Evolutionary conservation across 208 protist species (phyloP).

Genomic region (Leishmania major): DNA sequence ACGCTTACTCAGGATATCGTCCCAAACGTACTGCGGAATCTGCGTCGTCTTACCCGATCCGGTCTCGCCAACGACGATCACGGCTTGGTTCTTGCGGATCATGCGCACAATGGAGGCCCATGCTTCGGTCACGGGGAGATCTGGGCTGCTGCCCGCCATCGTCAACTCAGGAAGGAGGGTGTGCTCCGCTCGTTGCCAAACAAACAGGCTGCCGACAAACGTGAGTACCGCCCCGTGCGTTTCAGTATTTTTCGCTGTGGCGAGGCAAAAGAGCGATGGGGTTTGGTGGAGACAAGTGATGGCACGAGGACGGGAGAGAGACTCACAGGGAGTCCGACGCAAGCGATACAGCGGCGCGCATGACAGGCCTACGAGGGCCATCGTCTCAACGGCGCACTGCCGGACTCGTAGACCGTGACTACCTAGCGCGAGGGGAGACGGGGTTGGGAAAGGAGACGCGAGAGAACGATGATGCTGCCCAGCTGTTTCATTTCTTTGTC

Average conservation of each 20-base stretch:
- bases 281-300: neutral
- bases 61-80: conserved; percentile 94
- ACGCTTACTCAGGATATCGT: conserved; percentile 69
- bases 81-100: conserved; percentile 76
- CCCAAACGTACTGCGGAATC: conserved; percentile 95
- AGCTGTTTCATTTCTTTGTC: neutral
- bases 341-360: neutral
- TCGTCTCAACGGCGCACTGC: neutral
- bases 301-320: neutral
- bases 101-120: conserved; percentile 76
- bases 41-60: conserved; percentile 94
- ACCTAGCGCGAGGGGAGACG: neutral
- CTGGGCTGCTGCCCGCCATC: conserved; percentile 21
- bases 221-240: neutral
- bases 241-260: neutral
- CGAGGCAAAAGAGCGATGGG: neutral
- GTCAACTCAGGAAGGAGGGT: neutral
- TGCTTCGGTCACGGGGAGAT: conserved; percentile 81
- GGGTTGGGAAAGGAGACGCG: neutral
- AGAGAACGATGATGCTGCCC: neutral
- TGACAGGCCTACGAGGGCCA: neutral
- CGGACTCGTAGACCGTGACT: neutral
- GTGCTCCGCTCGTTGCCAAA: neutral
- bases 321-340: neutral
- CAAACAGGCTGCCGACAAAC: neutral